A percentile compares a stretch with the other conserved stretches of the same genome.
These are phyloP conservation scores for Eruca vesicaria DNA, from an alignment of 441 rosid species.

Conservation along the genomic window DNA sequence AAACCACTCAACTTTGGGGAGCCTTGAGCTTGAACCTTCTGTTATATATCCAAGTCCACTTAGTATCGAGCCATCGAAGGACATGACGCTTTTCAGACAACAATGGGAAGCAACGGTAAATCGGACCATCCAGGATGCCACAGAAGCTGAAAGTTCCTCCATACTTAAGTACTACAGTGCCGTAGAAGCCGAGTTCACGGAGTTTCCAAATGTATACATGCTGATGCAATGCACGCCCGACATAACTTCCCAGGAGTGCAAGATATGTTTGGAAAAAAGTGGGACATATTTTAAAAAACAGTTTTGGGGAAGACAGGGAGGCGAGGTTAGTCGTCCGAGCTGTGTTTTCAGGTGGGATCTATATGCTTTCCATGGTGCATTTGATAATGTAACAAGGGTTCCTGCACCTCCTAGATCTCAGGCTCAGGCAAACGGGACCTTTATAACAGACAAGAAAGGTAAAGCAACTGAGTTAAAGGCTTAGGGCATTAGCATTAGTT, in stretches of 20 bases:
- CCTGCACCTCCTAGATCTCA: slow-evolving; percentile 9
- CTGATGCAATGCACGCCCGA: background rate
- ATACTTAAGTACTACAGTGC: background rate
- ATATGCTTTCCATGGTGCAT: background rate
- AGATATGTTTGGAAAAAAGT: background rate
- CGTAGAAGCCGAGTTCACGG: background rate
- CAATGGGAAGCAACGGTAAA: background rate
- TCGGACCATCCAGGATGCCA: background rate
- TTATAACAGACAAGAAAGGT: slow-evolving; percentile 20
- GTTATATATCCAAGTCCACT: background rate
- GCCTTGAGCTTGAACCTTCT: background rate
- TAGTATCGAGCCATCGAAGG: background rate
- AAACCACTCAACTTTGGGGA: background rate
- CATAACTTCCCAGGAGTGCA: background rate
- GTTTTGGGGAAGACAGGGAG: background rate
- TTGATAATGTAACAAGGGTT: background rate
- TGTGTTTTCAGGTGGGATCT: background rate
- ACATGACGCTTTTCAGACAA: background rate
- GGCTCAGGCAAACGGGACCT: background rate
- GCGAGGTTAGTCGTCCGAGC: background rate
- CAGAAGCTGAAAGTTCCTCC: background rate
- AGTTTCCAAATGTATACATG: background rate
- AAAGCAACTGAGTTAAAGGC: background rate
- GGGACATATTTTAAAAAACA: background rate
- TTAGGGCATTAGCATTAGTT: background rate